These are phyloP conservation scores for Naegleria lovaniensis DNA, from an alignment of 208 protist species.

Conservation along the genomic window DNA sequence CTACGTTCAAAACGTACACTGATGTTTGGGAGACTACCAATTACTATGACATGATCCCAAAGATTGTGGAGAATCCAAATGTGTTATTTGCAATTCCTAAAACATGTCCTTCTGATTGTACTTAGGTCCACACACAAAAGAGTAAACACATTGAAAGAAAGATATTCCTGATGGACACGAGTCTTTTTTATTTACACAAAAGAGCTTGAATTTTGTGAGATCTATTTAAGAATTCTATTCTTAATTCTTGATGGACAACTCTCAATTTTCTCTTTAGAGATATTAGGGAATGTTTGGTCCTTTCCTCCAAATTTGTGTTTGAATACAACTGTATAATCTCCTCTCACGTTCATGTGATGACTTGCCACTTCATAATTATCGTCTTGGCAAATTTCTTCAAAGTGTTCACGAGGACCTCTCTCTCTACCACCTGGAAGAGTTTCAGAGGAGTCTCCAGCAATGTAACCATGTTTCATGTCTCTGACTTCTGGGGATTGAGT, in stretches of 20 bases:
- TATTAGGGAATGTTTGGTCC: not conserved
- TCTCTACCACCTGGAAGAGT: not conserved
- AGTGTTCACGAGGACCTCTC: not conserved
- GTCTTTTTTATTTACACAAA: no score
- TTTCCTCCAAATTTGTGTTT: not conserved
- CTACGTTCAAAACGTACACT: no score
- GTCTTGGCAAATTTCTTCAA: not conserved
- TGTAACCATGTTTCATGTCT: not conserved
- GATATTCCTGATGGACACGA: no score
- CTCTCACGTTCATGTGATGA: not conserved
- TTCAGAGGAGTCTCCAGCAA: not conserved
- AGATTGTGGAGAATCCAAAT: no score
- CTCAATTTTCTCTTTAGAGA: not conserved
- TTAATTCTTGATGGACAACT: not conserved
- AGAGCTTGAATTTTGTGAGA: no score
- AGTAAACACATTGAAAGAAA: no score
- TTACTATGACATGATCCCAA: no score
- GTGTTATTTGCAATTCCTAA: no score
- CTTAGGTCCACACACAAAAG: no score
- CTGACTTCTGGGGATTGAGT: not conserved
- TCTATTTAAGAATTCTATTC: not conserved
- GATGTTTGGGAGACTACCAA: no score
- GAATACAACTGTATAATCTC: not conserved
- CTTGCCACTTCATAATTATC: not conserved
- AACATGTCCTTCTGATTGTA: no score